phyloP scores from a whole-genome alignment of 2,329 filamentous ascomycete genomes.

The Penicillium polonicum region DNA sequence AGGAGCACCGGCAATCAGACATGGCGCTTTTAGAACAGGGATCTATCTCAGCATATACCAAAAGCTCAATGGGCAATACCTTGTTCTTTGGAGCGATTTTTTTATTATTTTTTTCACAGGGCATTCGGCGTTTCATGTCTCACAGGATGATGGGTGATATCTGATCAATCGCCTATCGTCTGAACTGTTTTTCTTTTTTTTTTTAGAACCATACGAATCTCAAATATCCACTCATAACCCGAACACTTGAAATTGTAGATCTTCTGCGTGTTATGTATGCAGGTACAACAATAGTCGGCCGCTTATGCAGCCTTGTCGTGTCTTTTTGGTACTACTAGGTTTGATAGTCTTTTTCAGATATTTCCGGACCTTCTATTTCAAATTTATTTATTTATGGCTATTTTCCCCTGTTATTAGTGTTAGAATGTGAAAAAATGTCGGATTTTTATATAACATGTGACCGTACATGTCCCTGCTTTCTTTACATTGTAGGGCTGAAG shows the following conservation, averaged over 20 bases:
- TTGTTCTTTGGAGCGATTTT: conserved; percentile 23
- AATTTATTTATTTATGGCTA: too few relatives aligned
- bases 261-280: neutral
- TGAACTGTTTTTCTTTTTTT: neutral
- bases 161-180: conserved; percentile 8
- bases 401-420: too few relatives aligned
- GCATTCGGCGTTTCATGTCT: conserved; percentile 20
- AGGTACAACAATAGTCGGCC: neutral
- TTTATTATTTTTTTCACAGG: conserved; percentile 6
- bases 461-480: neutral
- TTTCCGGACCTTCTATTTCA: too few relatives aligned
- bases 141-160: conserved; percentile 12
- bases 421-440: too few relatives aligned
- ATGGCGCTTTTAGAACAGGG: conserved; percentile 14
- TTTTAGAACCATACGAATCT: conserved; percentile 5
- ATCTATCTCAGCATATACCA: conserved; percentile 21
- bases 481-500: neutral
- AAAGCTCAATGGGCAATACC: conserved; percentile 12
- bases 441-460: too few relatives aligned
- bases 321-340: too few relatives aligned
- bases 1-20: conserved; percentile 13
- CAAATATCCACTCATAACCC: neutral
- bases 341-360: too few relatives aligned
- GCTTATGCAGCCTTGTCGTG: too few relatives aligned
- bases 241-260: neutral